Evolutionary conservation across 164 flowering plant species (phyloP).

Genomic region (Chimonanthus praecox): DNA sequence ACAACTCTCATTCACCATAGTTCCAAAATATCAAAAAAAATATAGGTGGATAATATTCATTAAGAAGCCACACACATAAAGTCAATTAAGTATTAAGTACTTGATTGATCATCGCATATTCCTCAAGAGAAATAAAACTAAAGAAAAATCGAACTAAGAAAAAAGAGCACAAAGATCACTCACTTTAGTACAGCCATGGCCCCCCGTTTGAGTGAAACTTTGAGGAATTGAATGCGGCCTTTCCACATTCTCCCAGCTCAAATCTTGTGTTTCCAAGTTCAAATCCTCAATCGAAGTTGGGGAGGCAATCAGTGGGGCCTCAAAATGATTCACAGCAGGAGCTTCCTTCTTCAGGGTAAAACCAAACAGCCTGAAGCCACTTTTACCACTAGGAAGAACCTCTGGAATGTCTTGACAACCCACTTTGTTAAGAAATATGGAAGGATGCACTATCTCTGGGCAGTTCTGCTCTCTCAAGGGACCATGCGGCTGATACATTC

Average conservation of each 20-base stretch:
- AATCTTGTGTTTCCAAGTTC: slow-evolving; percentile 13
- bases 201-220: slow-evolving; percentile 22
- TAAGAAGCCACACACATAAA: no score
- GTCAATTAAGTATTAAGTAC: no score
- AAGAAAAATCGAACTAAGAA: slow-evolving; percentile 26
- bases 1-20: no score
- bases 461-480: slow-evolving; percentile 20
- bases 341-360: slow-evolving; percentile 54
- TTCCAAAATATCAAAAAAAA: no score
- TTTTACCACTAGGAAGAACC: slow-evolving; percentile 21
- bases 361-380: slow-evolving; percentile 69
- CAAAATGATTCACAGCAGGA: slow-evolving; percentile 21
- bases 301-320: slow-evolving; percentile 16
- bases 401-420: slow-evolving; percentile 20
- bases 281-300: slow-evolving; percentile 19
- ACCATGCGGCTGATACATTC: neutral
- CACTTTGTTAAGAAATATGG: slow-evolving; percentile 18
- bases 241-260: slow-evolving; percentile 10
- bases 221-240: slow-evolving; percentile 28
- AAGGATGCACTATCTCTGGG: slow-evolving; percentile 11
- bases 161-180: slow-evolving; percentile 27
- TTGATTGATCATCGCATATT: neutral
- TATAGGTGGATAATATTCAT: no score
- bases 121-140: neutral
- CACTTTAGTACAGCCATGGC: slow-evolving; percentile 48